Evolutionary conservation across 306 rosid genomes (phyloP).

Genomic region (Quercus wislizeni): DNA sequence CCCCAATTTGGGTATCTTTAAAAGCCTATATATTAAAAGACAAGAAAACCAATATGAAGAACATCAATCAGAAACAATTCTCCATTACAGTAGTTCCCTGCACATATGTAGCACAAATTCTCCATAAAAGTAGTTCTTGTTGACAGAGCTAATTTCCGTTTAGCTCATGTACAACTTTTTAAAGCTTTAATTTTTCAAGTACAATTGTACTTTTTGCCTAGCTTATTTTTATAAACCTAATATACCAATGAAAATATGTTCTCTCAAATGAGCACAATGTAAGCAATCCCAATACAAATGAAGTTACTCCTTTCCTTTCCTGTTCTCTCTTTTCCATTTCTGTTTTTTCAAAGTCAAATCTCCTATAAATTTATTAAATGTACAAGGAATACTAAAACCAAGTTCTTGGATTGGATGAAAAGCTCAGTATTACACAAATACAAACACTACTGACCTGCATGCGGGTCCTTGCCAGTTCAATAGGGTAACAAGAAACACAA

Average conservation of each 20-base stretch:
- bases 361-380: no score
- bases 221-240: no score
- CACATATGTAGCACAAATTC: no score
- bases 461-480: slow-evolving; percentile 94
- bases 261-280: background rate
- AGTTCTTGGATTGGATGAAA: background rate
- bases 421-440: background rate
- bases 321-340: background rate
- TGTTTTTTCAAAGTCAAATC: no score
- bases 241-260: background rate
- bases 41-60: background rate
- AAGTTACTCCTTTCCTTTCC: background rate
- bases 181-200: no score
- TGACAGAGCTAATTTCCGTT: no score
- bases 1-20: slow-evolving; percentile 45
- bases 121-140: no score
- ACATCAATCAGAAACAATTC: background rate
- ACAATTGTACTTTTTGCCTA: no score
- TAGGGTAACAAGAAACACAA: slow-evolving; percentile 82
- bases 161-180: no score
- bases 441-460: slow-evolving; percentile 65
- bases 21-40: slow-evolving; percentile 52
- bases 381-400: background rate
- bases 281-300: background rate
- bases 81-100: background rate